phyloP scores from a whole-genome alignment of 1,284 basidiomycete species.

The Sanguinoderma infundibulare region DNA sequence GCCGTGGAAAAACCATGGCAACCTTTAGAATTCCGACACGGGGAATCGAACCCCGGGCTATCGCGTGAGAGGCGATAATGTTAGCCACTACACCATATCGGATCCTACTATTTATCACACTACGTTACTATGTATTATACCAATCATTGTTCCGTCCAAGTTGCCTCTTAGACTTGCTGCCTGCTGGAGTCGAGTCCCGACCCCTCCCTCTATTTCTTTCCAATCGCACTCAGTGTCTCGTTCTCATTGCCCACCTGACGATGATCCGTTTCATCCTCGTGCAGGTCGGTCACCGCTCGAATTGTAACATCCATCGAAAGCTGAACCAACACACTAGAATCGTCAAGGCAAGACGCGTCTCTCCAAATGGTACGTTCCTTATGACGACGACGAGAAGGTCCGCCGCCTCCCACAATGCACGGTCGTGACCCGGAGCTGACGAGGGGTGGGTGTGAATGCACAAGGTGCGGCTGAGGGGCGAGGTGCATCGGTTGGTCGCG shows the following conservation, averaged over 20 bases:
- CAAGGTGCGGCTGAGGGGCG: constrained; percentile 89
- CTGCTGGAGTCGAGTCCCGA: too few relatives aligned
- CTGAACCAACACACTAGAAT: constrained; percentile 59
- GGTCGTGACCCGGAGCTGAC: background rate
- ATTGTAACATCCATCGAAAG: background rate
- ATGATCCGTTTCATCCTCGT: constrained; percentile 97
- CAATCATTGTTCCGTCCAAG: too few relatives aligned
- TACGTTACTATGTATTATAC: too few relatives aligned
- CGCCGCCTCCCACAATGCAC: constrained; percentile 18
- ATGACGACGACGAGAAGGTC: constrained; percentile 96
- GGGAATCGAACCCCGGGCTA: constrained; percentile 27
- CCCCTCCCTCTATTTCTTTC: too few relatives aligned
- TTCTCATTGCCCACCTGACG: too few relatives aligned
- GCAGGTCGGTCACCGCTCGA: constrained; percentile 54
- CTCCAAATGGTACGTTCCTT: constrained; percentile 97
- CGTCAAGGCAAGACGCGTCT: constrained; percentile 97
- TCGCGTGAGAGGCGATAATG: constrained; percentile 28
- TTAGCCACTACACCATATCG: constrained; percentile 28
- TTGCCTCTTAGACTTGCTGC: too few relatives aligned
- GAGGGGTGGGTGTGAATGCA: constrained; percentile 4
- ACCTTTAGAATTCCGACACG: constrained; percentile 17
- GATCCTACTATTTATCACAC: background rate
- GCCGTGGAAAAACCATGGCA: too few relatives aligned
- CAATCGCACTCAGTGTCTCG: too few relatives aligned
- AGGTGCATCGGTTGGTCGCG: constrained; percentile 94